Percentiles rank a stretch among this genome's conserved stretches.
Conservation (phyloP, 176 grass and related monocot species). For the Echinochloa phyllopogon region DNA sequence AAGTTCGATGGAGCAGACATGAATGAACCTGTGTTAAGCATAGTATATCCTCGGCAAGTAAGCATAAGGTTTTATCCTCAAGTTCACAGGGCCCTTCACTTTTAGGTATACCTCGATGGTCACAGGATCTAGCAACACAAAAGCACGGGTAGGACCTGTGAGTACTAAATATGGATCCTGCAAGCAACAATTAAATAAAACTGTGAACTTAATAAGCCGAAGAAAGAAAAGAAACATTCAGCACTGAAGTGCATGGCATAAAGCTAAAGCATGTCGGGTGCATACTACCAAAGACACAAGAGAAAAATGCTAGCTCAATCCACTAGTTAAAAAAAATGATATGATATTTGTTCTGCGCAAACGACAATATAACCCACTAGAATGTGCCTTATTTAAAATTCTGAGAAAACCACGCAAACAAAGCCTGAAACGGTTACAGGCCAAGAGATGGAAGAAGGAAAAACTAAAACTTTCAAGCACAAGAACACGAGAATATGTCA, state of each 20-base stretch:
- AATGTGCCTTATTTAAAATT: background rate
- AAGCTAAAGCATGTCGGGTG: too few species aligned
- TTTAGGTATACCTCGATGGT: constrained; percentile 21
- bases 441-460: background rate
- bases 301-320: background rate
- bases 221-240: background rate
- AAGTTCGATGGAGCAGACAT: background rate
- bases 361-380: background rate
- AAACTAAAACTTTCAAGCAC: background rate
- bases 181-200: background rate
- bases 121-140: background rate
- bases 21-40: background rate
- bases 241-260: background rate
- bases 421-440: too few species aligned
- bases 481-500: background rate
- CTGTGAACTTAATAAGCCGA: background rate
- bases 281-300: background rate
- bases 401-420: background rate
- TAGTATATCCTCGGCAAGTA: background rate
- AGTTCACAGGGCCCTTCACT: constrained; percentile 25
- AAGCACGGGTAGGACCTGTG: background rate
- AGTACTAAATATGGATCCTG: constrained; percentile 18
- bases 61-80: background rate
- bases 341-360: background rate
- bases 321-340: background rate